A percentile compares a stretch with the other conserved stretches of the same genome.
phyloP scores from a whole-genome alignment of 169 alveolate genomes.

The Eimeria maxima region DNA sequence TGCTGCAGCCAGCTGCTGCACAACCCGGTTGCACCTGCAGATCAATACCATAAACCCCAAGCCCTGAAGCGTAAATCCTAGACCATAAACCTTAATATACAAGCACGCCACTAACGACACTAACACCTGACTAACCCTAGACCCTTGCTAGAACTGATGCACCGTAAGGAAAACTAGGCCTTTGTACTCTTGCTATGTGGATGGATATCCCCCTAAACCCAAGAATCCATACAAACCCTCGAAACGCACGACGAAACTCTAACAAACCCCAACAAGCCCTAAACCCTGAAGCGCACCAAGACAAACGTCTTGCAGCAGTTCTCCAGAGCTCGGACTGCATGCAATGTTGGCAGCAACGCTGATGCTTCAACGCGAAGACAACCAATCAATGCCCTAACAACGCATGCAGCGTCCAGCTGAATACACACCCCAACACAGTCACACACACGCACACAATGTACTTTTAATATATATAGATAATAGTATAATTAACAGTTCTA shows the following conservation, averaged over 20 bases:
- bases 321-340: slow-evolving; percentile 29
- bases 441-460: slow-evolving; percentile 19
- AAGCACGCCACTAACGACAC: no score
- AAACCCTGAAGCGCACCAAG: not conserved
- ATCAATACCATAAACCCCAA: not conserved
- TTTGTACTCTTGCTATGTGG: not conserved
- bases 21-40: slow-evolving; percentile 56
- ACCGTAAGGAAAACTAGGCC: not conserved
- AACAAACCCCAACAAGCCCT: not conserved
- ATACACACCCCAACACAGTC: not conserved
- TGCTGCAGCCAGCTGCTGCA: slow-evolving; percentile 77
- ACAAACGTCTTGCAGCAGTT: not conserved
- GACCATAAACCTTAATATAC: not conserved
- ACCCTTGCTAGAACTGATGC: no score
- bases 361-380: slow-evolving; percentile 54
- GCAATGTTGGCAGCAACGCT: slow-evolving; percentile 71
- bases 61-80: slow-evolving; percentile 42
- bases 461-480: not conserved
- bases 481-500: not conserved
- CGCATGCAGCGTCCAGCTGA: slow-evolving; percentile 69
- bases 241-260: not conserved
- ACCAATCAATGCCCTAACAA: slow-evolving; percentile 59
- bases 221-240: not conserved
- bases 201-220: not conserved
- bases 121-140: no score